Evolutionary conservation across 2,329 filamentous ascomycete genomes (phyloP).

Genomic region (Bipolaris zeicola): DNA sequence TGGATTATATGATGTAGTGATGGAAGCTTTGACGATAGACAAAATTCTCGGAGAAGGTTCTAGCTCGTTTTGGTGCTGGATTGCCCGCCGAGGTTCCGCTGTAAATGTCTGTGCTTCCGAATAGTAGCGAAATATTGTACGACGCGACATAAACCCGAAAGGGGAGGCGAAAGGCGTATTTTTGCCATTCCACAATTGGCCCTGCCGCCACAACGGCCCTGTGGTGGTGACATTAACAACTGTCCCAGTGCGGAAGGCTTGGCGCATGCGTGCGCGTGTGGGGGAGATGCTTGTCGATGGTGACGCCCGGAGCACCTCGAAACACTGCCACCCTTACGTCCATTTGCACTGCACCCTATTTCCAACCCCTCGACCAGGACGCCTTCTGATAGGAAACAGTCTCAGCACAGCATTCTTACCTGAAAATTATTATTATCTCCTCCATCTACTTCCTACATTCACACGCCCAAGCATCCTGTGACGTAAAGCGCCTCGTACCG

Average conservation of each 20-base stretch:
- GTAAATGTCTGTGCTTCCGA: slow-evolving; percentile 23
- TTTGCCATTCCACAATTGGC: neutral
- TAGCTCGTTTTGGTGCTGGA: slow-evolving; percentile 24
- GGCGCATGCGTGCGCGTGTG: slow-evolving; percentile 18
- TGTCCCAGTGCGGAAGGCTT: slow-evolving; percentile 11
- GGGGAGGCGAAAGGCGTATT: slow-evolving; percentile 1
- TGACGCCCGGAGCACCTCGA: slow-evolving; percentile 15
- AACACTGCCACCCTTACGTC: slow-evolving; percentile 7
- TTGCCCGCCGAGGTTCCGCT: slow-evolving; percentile 25
- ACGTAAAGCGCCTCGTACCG: slow-evolving; percentile 18
- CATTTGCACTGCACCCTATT: neutral
- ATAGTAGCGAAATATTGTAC: slow-evolving; percentile 3
- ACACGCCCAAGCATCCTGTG: slow-evolving; percentile 13
- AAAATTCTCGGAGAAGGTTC: slow-evolving; percentile 39
- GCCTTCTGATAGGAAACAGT: neutral
- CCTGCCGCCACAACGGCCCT: slow-evolving; percentile 1
- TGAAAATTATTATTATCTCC: neutral
- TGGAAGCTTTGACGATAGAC: slow-evolving; percentile 35
- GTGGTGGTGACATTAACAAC: neutral
- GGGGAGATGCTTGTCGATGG: slow-evolving; percentile 18
- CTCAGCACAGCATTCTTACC: neutral
- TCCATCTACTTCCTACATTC: neutral
- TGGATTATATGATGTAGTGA: slow-evolving; percentile 38
- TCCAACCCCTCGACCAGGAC: neutral
- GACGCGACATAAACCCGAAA: slow-evolving; percentile 1